phyloP scores from a whole-genome alignment of 2,329 filamentous ascomycete species.

The Byssothecium circinans region DNA sequence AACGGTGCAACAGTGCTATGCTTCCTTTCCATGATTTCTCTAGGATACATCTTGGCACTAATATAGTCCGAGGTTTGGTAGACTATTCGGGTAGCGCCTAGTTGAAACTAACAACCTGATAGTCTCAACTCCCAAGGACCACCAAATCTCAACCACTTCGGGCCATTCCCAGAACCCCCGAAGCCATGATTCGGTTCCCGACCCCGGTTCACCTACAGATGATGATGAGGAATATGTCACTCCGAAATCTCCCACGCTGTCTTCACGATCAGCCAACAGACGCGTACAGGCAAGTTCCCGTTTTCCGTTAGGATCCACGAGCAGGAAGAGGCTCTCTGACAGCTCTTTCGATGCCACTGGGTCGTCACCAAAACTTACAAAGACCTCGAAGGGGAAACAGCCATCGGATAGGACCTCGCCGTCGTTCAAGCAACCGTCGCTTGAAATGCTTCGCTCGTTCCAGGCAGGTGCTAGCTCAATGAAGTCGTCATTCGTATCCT shows the following conservation, averaged over 20 bases:
- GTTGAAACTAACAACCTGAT: constrained; percentile 4
- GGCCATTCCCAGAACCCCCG: neutral
- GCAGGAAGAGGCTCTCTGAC: constrained; percentile 27
- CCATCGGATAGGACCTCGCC: constrained; percentile 6
- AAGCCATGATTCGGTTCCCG: constrained; percentile 11
- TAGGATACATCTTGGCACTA: too few species aligned
- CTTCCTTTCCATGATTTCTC: too few species aligned
- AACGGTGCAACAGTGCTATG: too few species aligned
- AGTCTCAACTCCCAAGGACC: constrained; percentile 2
- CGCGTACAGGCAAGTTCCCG: constrained; percentile 30
- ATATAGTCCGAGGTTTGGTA: too few species aligned
- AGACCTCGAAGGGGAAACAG: constrained; percentile 29
- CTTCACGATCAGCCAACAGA: constrained; percentile 21
- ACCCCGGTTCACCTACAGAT: constrained; percentile 35
- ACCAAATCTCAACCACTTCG: constrained; percentile 1
- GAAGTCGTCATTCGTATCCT: constrained; percentile 20
- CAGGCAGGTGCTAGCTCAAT: constrained; percentile 8
- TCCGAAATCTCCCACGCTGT: constrained; percentile 26
- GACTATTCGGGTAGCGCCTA: too few species aligned
- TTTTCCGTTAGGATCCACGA: constrained; percentile 14
- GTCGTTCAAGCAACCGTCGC: constrained; percentile 27
- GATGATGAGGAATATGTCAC: constrained; percentile 28
- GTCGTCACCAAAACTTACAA: constrained; percentile 32
- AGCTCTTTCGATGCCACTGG: constrained; percentile 15
- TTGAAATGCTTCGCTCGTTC: constrained; percentile 23